Evolutionary conservation across 2,329 filamentous ascomycete genomes (phyloP).

Genomic region (Stagonosporopsis tanaceti): DNA sequence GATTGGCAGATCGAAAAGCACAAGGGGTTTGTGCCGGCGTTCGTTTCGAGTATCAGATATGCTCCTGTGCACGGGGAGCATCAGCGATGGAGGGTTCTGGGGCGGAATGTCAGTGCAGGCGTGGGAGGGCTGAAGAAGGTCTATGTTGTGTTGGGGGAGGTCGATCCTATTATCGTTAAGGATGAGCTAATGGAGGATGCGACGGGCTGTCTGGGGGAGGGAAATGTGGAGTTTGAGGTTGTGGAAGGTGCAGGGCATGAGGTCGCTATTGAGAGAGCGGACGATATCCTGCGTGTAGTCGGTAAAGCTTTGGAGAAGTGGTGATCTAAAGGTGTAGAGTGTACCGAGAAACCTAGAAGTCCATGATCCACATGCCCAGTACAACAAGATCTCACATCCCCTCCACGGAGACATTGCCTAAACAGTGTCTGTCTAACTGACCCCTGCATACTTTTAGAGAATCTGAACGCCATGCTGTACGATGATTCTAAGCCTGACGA

Average conservation of each 20-base stretch:
- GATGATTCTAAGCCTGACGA: not conserved
- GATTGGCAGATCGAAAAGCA: slow-evolving; percentile 74
- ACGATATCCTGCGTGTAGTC: slow-evolving; percentile 65
- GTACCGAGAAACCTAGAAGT: not conserved
- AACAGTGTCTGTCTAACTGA: not conserved
- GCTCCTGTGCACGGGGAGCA: slow-evolving; percentile 73
- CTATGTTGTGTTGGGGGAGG: slow-evolving; percentile 70
- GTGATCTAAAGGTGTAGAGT: not conserved
- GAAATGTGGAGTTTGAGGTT: slow-evolving; percentile 65
- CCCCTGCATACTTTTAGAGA: not conserved
- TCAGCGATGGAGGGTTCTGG: slow-evolving; percentile 67
- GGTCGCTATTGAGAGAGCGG: slow-evolving; percentile 68
- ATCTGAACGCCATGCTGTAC: not conserved
- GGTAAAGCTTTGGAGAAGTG: slow-evolving; percentile 50
- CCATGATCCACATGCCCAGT: no score
- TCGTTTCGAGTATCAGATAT: slow-evolving; percentile 74
- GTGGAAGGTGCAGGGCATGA: slow-evolving; percentile 72
- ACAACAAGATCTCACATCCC: no score
- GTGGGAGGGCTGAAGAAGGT: slow-evolving; percentile 59
- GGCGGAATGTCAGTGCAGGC: slow-evolving; percentile 46
- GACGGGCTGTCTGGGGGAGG: slow-evolving; percentile 62
- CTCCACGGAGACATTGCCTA: no score
- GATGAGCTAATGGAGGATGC: slow-evolving; percentile 71
- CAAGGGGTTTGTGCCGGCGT: slow-evolving; percentile 72
- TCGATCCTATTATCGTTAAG: slow-evolving; percentile 72